Evolutionary conservation across 495 filamentous ascomycete species (phyloP).

Genomic region (Penicillium canescens): DNA sequence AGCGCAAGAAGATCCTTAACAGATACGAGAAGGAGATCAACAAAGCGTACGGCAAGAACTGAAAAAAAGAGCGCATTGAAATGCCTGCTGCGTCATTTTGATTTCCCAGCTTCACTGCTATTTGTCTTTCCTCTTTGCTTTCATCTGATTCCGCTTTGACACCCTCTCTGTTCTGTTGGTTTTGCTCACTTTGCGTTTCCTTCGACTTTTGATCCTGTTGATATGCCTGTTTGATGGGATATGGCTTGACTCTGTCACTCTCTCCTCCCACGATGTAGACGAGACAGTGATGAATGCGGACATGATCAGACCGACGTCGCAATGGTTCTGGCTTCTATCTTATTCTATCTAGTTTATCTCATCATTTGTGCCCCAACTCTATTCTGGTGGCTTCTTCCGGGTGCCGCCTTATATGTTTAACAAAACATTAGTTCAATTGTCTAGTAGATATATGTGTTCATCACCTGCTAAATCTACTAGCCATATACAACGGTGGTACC

Average conservation of each 20-base stretch:
- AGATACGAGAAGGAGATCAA: constrained; percentile 48
- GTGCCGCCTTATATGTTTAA: not conserved
- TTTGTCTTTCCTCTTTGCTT: constrained; percentile 7
- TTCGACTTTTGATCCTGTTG: constrained; percentile 11
- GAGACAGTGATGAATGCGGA: constrained; percentile 23
- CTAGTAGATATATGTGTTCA: not conserved
- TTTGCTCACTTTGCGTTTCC: constrained; percentile 12
- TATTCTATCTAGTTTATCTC: not conserved
- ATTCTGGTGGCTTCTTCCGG: not conserved
- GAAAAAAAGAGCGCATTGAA: constrained; percentile 10
- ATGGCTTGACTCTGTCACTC: constrained; percentile 5
- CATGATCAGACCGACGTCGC: constrained; percentile 8
- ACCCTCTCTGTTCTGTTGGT: constrained; percentile 18
- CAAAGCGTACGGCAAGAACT: constrained; percentile 51
- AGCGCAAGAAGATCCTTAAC: constrained; percentile 53
- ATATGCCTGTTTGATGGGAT: constrained; percentile 12
- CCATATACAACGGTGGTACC: not conserved
- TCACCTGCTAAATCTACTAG: not conserved
- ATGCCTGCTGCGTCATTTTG: not conserved
- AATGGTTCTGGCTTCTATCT: not conserved
- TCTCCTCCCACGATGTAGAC: constrained; percentile 19
- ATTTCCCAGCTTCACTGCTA: constrained; percentile 1
- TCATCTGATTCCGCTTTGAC: constrained; percentile 10
- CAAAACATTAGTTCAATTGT: no score
- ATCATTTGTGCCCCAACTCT: not conserved